Evolutionary conservation across 2,329 filamentous ascomycete genomes (phyloP).

Genomic region (Apiospora pterosperma): DNA sequence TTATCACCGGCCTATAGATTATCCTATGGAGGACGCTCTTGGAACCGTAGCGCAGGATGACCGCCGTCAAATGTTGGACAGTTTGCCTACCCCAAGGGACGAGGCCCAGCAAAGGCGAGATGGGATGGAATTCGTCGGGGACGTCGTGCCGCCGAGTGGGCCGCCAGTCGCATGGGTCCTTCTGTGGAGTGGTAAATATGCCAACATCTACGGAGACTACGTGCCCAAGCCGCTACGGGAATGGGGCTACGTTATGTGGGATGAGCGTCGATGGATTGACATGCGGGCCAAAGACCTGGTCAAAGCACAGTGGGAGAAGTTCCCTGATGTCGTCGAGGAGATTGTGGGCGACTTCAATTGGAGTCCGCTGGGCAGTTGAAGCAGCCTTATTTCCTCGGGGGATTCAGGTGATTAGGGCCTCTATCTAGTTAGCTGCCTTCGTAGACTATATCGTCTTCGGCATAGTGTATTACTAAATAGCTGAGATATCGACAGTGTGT

Average conservation of each 20-base stretch:
- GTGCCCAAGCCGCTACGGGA: slow-evolving; percentile 5
- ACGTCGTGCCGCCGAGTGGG: not conserved
- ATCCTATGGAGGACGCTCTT: not conserved
- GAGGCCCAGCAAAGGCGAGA: not conserved
- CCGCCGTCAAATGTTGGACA: not conserved
- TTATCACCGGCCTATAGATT: no score
- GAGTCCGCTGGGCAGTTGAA: no score
- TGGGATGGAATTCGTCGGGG: not conserved
- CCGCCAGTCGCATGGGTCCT: slow-evolving; percentile 9
- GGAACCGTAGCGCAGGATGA: not conserved
- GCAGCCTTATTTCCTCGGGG: no score
- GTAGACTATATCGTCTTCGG: no score
- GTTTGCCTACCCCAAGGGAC: not conserved
- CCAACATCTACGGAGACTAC: slow-evolving; percentile 11
- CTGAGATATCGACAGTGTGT: no score
- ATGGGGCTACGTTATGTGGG: slow-evolving; percentile 14
- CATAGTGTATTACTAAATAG: no score
- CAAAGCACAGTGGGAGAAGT: not conserved
- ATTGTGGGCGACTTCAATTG: not conserved
- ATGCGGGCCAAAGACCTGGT: not conserved
- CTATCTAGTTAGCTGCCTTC: no score
- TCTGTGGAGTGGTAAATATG: slow-evolving; percentile 11
- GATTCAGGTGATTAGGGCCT: no score
- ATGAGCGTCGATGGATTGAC: slow-evolving; percentile 7
- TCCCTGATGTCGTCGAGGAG: not conserved